Percentiles rank a stretch among this genome's conserved stretches.
phyloP scores from a whole-genome alignment of 495 filamentous ascomycete genomes.

The Hyaloscypha bicolor region DNA sequence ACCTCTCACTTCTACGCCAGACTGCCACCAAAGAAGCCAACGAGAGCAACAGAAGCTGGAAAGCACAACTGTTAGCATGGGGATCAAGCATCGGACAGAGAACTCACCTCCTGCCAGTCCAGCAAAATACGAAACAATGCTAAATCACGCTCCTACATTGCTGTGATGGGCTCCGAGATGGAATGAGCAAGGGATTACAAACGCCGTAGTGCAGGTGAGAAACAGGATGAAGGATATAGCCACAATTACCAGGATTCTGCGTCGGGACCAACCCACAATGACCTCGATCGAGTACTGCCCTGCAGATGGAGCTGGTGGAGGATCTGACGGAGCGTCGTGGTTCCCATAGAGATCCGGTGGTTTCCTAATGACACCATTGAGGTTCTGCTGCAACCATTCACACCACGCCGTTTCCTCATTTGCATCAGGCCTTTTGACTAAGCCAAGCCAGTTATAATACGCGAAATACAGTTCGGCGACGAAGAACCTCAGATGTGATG shows the following conservation, averaged over 20 bases:
- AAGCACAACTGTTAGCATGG: background rate
- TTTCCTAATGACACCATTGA: background rate
- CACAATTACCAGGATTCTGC: background rate
- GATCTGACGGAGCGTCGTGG: no score
- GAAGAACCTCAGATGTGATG: background rate
- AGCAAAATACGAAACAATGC: background rate
- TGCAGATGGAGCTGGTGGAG: background rate
- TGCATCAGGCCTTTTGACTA: background rate
- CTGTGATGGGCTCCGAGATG: background rate
- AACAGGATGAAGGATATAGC: background rate
- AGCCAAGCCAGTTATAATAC: background rate
- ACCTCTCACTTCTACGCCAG: background rate
- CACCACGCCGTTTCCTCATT: background rate
- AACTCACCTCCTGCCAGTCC: background rate
- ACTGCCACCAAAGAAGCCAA: background rate
- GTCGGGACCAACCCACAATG: background rate
- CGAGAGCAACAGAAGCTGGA: background rate
- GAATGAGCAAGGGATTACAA: background rate
- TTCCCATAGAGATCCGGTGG: no score
- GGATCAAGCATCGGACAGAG: background rate
- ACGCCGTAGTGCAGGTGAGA: background rate
- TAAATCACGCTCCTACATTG: background rate
- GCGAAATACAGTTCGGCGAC: background rate
- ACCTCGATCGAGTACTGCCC: background rate
- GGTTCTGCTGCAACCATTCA: background rate